These are phyloP conservation scores for Solanum chaucha DNA, from an alignment of 257 asterid genomes.

Conservation along the genomic window DNA sequence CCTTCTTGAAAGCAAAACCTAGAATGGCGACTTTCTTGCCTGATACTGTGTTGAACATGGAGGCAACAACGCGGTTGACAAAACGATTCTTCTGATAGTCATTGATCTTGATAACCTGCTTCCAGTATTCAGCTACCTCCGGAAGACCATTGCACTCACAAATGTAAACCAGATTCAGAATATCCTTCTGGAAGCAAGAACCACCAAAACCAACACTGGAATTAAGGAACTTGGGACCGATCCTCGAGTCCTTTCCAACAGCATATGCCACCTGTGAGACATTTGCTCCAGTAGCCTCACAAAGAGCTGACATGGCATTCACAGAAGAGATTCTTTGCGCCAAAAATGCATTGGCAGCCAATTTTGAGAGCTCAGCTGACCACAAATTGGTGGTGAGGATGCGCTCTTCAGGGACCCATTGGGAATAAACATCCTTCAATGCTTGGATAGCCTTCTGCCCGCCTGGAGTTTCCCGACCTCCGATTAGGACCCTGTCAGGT, in stretches of 20 bases:
- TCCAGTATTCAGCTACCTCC: conserved; percentile 71
- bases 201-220: conserved; percentile 71
- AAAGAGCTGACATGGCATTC: conserved; percentile 68
- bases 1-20: conserved; percentile 69
- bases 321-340: conserved; percentile 22
- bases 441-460: conserved; percentile 17
- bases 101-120: conserved; percentile 58
- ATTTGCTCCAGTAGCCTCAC: conserved; percentile 69
- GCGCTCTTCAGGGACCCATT: conserved; percentile 17
- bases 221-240: conserved; percentile 56
- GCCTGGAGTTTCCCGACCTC: conserved; percentile 18
- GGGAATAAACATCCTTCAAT: conserved; percentile 13
- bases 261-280: conserved; percentile 49
- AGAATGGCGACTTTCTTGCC: conserved; percentile 58
- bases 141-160: conserved; percentile 74
- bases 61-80: conserved; percentile 52
- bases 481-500: conserved; percentile 23
- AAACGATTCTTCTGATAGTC: conserved; percentile 64
- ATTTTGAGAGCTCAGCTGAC: conserved; percentile 23
- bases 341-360: conserved; percentile 22
- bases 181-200: conserved; percentile 68
- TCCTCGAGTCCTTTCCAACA: conserved; percentile 58
- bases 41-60: conserved; percentile 69
- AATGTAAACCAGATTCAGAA: conserved; percentile 56
- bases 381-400: conserved; percentile 17